These are phyloP conservation scores for Leucocoprinus leucothites DNA, from an alignment of 768 basidiomycete species.

Conservation along the genomic window DNA sequence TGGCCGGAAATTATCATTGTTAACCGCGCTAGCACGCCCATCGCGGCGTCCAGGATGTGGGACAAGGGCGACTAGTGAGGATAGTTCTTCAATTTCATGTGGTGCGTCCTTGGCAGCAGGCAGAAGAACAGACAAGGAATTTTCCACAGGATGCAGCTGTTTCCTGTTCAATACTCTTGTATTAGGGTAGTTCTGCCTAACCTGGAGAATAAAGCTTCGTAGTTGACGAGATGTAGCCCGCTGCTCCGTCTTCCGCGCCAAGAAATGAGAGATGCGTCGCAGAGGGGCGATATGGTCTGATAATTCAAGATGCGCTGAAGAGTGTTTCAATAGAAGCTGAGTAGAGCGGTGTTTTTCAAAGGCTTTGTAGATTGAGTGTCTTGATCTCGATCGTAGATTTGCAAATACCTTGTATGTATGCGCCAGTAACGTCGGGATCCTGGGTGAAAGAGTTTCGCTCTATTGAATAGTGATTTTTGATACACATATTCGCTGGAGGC, in stretches of 20 bases:
- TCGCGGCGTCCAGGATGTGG: too few relatives aligned
- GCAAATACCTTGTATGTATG: conserved; percentile 1
- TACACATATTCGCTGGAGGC: neutral
- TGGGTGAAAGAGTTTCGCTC: neutral
- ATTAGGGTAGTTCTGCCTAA: too few relatives aligned
- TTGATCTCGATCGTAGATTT: neutral
- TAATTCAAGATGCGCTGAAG: neutral
- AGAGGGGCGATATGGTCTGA: neutral
- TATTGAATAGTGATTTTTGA: neutral
- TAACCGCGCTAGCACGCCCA: too few relatives aligned
- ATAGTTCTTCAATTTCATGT: too few relatives aligned
- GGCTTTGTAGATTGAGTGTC: neutral
- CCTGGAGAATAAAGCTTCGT: neutral
- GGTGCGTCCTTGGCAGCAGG: neutral
- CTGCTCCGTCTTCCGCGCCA: neutral
- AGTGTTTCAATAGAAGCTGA: neutral
- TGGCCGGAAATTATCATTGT: too few relatives aligned
- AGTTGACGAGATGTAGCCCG: neutral
- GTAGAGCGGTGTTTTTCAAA: neutral
- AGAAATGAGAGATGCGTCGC: neutral
- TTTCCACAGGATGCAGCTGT: neutral
- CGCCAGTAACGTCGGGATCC: conserved; percentile 3
- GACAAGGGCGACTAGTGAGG: too few relatives aligned
- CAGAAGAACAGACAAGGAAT: neutral
- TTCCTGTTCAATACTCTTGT: neutral